Conservation (phyloP, 1,139 yeast species). For the Nakaseomyces kungkrabaensis region DNA sequence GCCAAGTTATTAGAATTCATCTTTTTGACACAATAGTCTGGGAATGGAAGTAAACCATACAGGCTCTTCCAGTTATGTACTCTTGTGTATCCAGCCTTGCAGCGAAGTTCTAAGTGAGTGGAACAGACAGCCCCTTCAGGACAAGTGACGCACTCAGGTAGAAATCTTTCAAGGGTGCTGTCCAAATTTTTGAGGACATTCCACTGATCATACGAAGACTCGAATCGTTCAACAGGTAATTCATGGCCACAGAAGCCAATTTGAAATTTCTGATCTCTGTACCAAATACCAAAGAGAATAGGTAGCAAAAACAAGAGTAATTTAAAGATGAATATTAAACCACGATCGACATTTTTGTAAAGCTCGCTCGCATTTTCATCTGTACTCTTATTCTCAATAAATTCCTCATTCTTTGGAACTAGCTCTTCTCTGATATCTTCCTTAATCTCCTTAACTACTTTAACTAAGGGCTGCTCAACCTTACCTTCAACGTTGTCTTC, state of each 20-base stretch:
- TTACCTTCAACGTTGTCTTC: not conserved
- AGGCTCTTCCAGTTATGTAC: constrained; percentile 37
- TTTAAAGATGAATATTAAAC: constrained; percentile 9
- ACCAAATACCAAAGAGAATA: constrained; percentile 39
- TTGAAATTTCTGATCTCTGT: constrained; percentile 44
- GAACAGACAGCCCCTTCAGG: constrained; percentile 70
- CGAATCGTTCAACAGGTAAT: constrained; percentile 7
- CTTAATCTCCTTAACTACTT: not conserved
- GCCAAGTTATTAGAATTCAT: constrained; percentile 43
- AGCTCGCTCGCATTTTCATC: not conserved
- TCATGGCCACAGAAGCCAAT: constrained; percentile 58
- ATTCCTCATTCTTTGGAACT: not conserved
- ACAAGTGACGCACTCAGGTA: constrained; percentile 62
- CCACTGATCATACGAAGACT: not conserved
- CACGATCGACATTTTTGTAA: not conserved
- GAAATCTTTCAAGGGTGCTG: constrained; percentile 10
- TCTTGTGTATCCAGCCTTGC: constrained; percentile 51
- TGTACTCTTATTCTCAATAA: not conserved
- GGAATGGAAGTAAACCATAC: not conserved
- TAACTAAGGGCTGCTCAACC: not conserved
- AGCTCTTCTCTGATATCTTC: not conserved
- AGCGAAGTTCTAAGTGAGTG: constrained; percentile 42
- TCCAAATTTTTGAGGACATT: not conserved
- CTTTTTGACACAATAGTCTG: constrained; percentile 38
- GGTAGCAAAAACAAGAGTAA: constrained; percentile 9